A percentile compares a stretch with the other conserved stretches of the same genome.
These are phyloP conservation scores for Cryptococcus neoformans DNA, from an alignment of 1,284 basidiomycete genomes.

Conservation along the genomic window DNA sequence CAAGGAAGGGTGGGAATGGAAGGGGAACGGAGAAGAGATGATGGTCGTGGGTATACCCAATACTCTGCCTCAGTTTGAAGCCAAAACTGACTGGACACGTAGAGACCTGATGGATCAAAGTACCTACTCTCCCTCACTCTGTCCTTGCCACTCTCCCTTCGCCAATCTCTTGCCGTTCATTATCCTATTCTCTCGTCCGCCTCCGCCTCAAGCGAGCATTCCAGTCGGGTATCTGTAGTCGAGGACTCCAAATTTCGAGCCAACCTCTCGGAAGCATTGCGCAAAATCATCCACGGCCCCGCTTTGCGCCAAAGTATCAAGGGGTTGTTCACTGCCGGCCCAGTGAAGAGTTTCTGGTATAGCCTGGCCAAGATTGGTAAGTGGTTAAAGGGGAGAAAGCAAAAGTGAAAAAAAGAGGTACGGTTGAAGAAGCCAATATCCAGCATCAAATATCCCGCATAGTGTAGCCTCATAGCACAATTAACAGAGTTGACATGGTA, in stretches of 20 bases:
- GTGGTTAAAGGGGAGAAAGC: conserved; percentile 60
- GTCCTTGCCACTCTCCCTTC: conserved; percentile 68
- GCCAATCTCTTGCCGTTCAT: conserved; percentile 15
- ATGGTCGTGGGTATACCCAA: conserved; percentile 16
- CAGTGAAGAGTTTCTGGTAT: conserved; percentile 75
- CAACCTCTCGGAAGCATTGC: conserved; percentile 64
- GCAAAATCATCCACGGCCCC: conserved; percentile 72
- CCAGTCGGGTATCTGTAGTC: conserved; percentile 66
- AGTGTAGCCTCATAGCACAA: too few species aligned
- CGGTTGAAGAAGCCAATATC: neutral
- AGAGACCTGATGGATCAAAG: conserved; percentile 65
- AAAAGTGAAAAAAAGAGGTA: neutral
- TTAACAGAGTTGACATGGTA: too few species aligned
- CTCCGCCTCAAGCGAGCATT: neutral
- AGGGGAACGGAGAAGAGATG: conserved; percentile 12
- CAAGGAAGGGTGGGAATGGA: conserved; percentile 14
- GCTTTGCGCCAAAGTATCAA: conserved; percentile 82
- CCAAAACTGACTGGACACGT: conserved; percentile 5
- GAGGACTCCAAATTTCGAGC: conserved; percentile 59
- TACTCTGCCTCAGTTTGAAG: neutral
- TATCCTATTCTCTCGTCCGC: conserved; percentile 10
- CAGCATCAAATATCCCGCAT: too few species aligned
- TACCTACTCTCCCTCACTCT: conserved; percentile 67
- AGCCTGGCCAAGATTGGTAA: conserved; percentile 72
- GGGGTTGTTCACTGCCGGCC: conserved; percentile 78